A percentile compares a stretch with the other conserved stretches of the same genome.
Evolutionary conservation across 2,329 filamentous ascomycete species (phyloP).

Genomic region (Phialophora tarda): DNA sequence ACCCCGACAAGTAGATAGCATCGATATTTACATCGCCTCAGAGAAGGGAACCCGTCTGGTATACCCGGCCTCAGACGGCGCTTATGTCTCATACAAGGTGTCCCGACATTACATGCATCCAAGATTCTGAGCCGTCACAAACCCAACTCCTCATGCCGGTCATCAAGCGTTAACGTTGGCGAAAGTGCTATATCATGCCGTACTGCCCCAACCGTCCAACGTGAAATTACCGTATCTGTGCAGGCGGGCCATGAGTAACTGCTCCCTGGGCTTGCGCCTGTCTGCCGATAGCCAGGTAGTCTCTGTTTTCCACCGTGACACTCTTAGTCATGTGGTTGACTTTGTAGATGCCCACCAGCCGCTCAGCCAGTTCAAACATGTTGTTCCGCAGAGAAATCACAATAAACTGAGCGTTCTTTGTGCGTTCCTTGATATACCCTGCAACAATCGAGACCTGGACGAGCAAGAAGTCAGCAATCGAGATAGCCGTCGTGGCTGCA

Average conservation of each 20-base stretch:
- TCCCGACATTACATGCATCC: not conserved
- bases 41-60: not conserved
- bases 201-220: not conserved
- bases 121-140: not conserved
- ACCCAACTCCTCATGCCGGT: not conserved
- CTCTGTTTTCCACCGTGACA: conserved; percentile 83
- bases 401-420: conserved; percentile 98
- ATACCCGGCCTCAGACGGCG: not conserved
- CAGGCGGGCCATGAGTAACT: not conserved
- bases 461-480: conserved; percentile 6
- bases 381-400: conserved; percentile 98
- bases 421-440: conserved; percentile 98
- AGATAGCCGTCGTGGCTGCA: not conserved
- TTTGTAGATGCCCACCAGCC: conserved; percentile 97
- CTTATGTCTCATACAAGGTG: too few species aligned
- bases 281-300: conserved; percentile 58
- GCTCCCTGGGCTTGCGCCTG: not conserved
- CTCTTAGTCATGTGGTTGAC: conserved; percentile 99
- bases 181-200: not conserved
- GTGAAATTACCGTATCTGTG: conserved; percentile 2
- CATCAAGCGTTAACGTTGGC: conserved; percentile 5
- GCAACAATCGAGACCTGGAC: conserved; percentile 90
- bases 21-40: conserved; percentile 5
- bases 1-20: not conserved
- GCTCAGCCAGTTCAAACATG: conserved; percentile 98